Conservation (phyloP, 805 yeast genomes). For the Yarrowia phangngaensis region DNA sequence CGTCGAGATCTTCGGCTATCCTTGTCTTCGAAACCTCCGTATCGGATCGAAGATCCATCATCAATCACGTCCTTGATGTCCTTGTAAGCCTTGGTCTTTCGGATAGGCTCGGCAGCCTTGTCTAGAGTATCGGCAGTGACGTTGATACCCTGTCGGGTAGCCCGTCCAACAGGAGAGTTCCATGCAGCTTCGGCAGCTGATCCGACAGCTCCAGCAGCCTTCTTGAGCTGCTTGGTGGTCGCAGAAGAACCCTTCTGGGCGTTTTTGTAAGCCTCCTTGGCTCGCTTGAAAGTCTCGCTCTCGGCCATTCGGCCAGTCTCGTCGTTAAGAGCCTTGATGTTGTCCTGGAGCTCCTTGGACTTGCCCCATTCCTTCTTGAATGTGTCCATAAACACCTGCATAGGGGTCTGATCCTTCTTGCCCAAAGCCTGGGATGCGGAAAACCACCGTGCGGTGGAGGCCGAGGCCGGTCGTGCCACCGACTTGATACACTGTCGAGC, state of each 20-base stretch:
- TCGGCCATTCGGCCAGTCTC: constrained; percentile 94
- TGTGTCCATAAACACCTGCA: constrained; percentile 89
- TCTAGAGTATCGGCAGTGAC: constrained; percentile 81
- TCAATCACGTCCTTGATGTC: constrained; percentile 84
- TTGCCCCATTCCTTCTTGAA: constrained; percentile 89
- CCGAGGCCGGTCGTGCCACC: background rate
- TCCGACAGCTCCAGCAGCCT: constrained; percentile 93
- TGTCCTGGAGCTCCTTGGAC: constrained; percentile 81
- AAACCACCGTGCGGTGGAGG: constrained; percentile 3
- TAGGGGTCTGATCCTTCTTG: constrained; percentile 47
- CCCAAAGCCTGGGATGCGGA: background rate
- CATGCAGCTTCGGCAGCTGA: constrained; percentile 86
- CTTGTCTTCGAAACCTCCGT: constrained; percentile 87
- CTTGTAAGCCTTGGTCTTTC: constrained; percentile 83
- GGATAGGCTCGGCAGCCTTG: constrained; percentile 83
- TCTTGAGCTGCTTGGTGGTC: constrained; percentile 67
- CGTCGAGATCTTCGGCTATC: constrained; percentile 76
- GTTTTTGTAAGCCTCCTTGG: constrained; percentile 83
- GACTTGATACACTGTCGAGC: constrained; percentile 21
- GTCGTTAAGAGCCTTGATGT: constrained; percentile 90
- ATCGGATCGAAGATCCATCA: constrained; percentile 82
- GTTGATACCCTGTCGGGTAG: constrained; percentile 80
- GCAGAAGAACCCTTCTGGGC: constrained; percentile 73
- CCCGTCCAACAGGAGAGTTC: constrained; percentile 91
- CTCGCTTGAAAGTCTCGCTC: constrained; percentile 86